phyloP scores from a whole-genome alignment of 1,284 basidiomycete genomes.

The Malassezia restricta region DNA sequence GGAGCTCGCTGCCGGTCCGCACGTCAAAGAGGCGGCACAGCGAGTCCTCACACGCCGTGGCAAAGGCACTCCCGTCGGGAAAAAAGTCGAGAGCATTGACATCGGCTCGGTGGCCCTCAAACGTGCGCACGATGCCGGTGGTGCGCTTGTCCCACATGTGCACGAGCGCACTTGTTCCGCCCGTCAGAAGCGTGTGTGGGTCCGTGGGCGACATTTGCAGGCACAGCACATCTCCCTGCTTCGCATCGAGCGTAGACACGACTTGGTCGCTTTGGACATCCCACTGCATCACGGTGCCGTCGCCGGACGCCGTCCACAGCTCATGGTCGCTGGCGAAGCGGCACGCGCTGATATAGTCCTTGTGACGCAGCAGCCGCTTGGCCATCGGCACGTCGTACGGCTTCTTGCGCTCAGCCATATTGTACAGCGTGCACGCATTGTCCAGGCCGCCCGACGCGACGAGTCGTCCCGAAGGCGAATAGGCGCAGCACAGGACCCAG shows the following conservation, averaged over 20 bases:
- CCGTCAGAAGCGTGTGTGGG: constrained; percentile 91
- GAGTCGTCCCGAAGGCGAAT: constrained; percentile 87
- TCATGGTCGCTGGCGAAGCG: constrained; percentile 86
- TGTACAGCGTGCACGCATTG: constrained; percentile 98
- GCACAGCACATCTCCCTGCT: constrained; percentile 87
- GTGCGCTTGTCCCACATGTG: constrained; percentile 98
- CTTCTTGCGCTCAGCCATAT: constrained; percentile 60
- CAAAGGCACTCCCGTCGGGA: constrained; percentile 68
- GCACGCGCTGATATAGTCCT: constrained; percentile 93
- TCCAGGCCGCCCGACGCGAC: constrained; percentile 97
- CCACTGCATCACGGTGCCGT: constrained; percentile 99
- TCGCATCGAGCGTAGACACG: constrained; percentile 93
- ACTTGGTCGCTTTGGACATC: constrained; percentile 93
- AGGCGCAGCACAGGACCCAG: constrained; percentile 99
- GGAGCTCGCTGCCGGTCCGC: constrained; percentile 88
- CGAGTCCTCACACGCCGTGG: constrained; percentile 95
- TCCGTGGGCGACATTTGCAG: constrained; percentile 47
- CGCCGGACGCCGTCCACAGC: constrained; percentile 90
- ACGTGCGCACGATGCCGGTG: constrained; percentile 92
- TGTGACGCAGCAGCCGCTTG: constrained; percentile 86
- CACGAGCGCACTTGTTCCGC: constrained; percentile 92
- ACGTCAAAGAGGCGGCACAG: constrained; percentile 96
- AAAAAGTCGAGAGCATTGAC: constrained; percentile 79
- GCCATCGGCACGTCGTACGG: constrained; percentile 50
- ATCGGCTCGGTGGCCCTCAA: constrained; percentile 95